These are phyloP conservation scores for Globisporangium parvum DNA, from an alignment of 352 stramenopile species.

Conservation along the genomic window DNA sequence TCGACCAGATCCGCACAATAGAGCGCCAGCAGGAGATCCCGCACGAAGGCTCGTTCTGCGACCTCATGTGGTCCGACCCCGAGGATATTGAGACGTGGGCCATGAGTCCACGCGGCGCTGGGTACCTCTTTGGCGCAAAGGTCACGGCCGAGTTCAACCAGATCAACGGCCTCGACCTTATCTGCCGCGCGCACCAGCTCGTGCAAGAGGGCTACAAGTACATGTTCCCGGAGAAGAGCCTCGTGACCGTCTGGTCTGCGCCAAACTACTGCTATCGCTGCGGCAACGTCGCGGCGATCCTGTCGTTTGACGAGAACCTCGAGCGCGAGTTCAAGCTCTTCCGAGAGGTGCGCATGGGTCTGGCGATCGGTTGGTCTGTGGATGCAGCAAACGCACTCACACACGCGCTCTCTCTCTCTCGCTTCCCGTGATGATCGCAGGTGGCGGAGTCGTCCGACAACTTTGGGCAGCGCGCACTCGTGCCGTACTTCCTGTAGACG, in stretches of 20 bases:
- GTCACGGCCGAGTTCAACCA: conserved; percentile 89
- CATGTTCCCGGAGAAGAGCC: conserved; percentile 84
- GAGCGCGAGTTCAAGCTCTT: conserved; percentile 87
- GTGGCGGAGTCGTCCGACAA: conserved; percentile 81
- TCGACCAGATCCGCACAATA: conserved; percentile 96
- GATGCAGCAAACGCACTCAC: background rate
- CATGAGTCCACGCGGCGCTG: conserved; percentile 84
- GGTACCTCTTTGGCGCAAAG: conserved; percentile 85
- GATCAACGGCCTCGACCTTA: conserved; percentile 86
- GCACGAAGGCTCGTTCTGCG: conserved; percentile 94
- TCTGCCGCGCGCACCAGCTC: conserved; percentile 86
- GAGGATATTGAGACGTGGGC: conserved; percentile 92
- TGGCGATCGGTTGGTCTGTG: conserved; percentile 7
- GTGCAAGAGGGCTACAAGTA: conserved; percentile 91
- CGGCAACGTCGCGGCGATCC: conserved; percentile 78
- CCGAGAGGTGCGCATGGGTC: conserved; percentile 50
- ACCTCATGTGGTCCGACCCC: conserved; percentile 98
- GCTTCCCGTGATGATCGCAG: conserved; percentile 18
- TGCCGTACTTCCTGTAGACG: conserved; percentile 84
- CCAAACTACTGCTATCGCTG: conserved; percentile 87
- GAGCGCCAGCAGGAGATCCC: conserved; percentile 95
- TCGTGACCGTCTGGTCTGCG: conserved; percentile 80
- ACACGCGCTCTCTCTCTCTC: background rate
- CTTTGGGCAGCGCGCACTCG: conserved; percentile 64
- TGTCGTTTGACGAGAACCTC: conserved; percentile 79